Evolutionary conservation across 139 green algal species (phyloP).

Genomic region (Ettlia oleoabundans): DNA sequence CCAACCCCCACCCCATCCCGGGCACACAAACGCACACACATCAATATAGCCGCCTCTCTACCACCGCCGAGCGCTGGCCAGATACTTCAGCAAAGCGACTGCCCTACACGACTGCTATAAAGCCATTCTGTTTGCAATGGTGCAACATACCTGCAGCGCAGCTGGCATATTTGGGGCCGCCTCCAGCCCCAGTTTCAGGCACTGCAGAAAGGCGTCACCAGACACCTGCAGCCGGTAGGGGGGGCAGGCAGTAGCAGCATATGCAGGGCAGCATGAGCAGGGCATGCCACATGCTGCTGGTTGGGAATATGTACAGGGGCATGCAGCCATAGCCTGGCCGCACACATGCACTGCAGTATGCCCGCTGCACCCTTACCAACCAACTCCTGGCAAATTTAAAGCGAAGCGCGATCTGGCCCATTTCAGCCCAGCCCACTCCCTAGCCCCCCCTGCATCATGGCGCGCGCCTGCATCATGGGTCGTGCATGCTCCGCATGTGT

Average conservation of each 20-base stretch:
- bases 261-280: no score
- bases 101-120: background rate
- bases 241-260: background rate
- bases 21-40: no score
- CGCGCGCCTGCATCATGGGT: conserved; percentile 85
- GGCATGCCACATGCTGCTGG: background rate
- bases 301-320: background rate
- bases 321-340: no score
- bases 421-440: background rate
- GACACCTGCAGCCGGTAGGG: conserved; percentile 48
- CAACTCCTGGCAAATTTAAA: background rate
- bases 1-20: no score
- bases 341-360: no score
- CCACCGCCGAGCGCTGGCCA: no score
- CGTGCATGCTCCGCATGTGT: conserved; percentile 80
- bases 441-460: no score
- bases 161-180: conserved; percentile 39
- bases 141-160: conserved; percentile 3
- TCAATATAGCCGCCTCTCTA: no score
- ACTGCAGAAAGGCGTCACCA: conserved; percentile 56
- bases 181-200: conserved; percentile 54
- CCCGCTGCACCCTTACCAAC: no score
- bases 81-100: no score
- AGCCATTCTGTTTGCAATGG: background rate
- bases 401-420: background rate